Percentiles rank a stretch among this genome's conserved stretches.
Evolutionary conservation across 108 stramenopile species (phyloP).

Genomic region (Conticribra weissflogii): DNA sequence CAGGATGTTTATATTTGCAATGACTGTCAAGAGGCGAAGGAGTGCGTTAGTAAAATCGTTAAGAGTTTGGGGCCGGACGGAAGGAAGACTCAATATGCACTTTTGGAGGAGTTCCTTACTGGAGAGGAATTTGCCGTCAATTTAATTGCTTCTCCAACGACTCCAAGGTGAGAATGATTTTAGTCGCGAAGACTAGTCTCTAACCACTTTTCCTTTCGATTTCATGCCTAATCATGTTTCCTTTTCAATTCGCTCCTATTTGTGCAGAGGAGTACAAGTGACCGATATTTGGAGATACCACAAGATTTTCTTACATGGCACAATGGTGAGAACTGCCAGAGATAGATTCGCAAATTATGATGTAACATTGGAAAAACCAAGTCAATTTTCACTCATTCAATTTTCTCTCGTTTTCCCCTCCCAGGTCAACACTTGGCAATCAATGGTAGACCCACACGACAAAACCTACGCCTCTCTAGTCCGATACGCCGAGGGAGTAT

Average conservation of each 20-base stretch:
- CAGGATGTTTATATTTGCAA: slow-evolving; percentile 61
- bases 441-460: slow-evolving; percentile 54
- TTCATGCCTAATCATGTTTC: neutral
- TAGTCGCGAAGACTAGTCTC: no score
- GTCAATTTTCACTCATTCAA: neutral
- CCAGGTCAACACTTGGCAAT: slow-evolving; percentile 49
- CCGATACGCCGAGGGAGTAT: slow-evolving; percentile 57
- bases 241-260: neutral
- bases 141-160: slow-evolving; percentile 50
- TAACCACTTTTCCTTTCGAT: no score
- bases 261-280: slow-evolving; percentile 44
- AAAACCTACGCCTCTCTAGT: slow-evolving; percentile 39
- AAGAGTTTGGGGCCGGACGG: slow-evolving; percentile 56
- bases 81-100: slow-evolving; percentile 51
- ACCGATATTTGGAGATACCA: slow-evolving; percentile 63
- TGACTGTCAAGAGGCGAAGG: slow-evolving; percentile 42
- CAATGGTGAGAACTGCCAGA: slow-evolving; percentile 27
- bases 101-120: slow-evolving; percentile 56
- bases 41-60: slow-evolving; percentile 39
- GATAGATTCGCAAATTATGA: no score
- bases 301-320: slow-evolving; percentile 45
- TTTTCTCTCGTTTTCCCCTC: neutral
- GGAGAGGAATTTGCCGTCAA: slow-evolving; percentile 63
- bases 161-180: slow-evolving; percentile 14
- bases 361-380: no score